Conservation (phyloP, 768 basidiomycete species). For the Trametes sanguinea region DNA sequence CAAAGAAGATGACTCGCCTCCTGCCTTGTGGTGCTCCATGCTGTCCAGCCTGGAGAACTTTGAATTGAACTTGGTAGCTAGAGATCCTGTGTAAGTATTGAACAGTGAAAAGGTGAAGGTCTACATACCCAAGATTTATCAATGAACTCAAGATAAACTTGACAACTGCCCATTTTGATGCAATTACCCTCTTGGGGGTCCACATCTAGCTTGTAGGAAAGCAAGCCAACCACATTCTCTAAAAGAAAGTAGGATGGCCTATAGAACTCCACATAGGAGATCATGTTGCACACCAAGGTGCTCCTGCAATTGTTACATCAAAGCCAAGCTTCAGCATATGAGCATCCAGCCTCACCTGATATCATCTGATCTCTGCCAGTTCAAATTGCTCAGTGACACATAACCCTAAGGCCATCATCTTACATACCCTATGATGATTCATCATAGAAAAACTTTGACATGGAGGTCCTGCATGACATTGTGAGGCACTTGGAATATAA, state of each 20-base stretch:
- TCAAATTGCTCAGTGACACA: not conserved
- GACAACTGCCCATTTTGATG: conserved; percentile 57
- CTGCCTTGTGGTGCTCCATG: conserved; percentile 76
- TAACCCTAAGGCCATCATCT: not conserved
- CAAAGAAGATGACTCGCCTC: conserved; percentile 67
- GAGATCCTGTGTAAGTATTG: conserved; percentile 17
- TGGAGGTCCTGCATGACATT: conserved; percentile 56
- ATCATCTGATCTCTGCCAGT: conserved; percentile 55
- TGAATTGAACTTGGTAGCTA: conserved; percentile 69
- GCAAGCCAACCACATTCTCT: conserved; percentile 71
- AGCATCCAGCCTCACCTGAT: conserved; percentile 43
- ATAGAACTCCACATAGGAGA: conserved; percentile 68
- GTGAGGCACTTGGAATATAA: not conserved
- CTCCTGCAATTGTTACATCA: conserved; percentile 41
- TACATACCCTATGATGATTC: conserved; percentile 59
- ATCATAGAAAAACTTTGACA: conserved; percentile 73
- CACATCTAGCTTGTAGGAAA: conserved; percentile 52
- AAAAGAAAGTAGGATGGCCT: conserved; percentile 63
- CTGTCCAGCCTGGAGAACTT: conserved; percentile 66
- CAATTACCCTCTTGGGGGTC: conserved; percentile 34
- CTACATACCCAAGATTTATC: conserved; percentile 60
- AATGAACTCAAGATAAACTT: conserved; percentile 67
- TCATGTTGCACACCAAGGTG: conserved; percentile 67
- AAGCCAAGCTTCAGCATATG: not conserved
- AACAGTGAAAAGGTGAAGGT: not conserved